Percentiles rank a stretch among this genome's conserved stretches.
Conservation (phyloP, 129 eudicot species). For the Helianthus annuus region DNA sequence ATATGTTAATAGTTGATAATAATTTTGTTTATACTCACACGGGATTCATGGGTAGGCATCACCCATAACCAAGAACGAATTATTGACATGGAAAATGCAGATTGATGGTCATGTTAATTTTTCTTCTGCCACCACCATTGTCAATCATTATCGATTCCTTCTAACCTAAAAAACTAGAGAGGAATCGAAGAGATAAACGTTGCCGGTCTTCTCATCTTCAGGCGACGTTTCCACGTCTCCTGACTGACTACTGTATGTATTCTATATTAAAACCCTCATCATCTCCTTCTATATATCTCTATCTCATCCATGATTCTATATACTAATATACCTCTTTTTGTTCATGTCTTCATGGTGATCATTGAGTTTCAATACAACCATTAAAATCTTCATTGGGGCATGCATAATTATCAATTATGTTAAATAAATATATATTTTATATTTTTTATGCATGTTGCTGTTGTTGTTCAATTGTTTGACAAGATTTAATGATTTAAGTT, state of each 20-base stretch:
- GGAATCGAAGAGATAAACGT: slow-evolving; percentile 1
- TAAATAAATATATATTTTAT: not conserved
- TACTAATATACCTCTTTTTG: not conserved
- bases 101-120: not conserved
- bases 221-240: slow-evolving; percentile 38
- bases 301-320: not conserved
- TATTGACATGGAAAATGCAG: slow-evolving; percentile 15
- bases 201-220: slow-evolving; percentile 28
- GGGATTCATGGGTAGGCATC: slow-evolving; percentile 1
- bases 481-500: not conserved
- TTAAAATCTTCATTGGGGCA: not conserved
- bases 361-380: not conserved
- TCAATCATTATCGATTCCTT: slow-evolving; percentile 19
- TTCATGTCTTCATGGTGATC: not conserved
- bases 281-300: not conserved
- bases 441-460: not conserved
- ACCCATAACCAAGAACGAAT: slow-evolving; percentile 9
- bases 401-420: not conserved
- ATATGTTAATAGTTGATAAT: not conserved
- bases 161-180: slow-evolving; percentile 1
- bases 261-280: slow-evolving; percentile 11
- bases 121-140: slow-evolving; percentile 9
- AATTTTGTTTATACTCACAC: not conserved
- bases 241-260: slow-evolving; percentile 21
- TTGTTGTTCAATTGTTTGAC: not conserved